Conservation (phyloP, 148 eudicot species). For the Polygonum aviculare region DNA sequence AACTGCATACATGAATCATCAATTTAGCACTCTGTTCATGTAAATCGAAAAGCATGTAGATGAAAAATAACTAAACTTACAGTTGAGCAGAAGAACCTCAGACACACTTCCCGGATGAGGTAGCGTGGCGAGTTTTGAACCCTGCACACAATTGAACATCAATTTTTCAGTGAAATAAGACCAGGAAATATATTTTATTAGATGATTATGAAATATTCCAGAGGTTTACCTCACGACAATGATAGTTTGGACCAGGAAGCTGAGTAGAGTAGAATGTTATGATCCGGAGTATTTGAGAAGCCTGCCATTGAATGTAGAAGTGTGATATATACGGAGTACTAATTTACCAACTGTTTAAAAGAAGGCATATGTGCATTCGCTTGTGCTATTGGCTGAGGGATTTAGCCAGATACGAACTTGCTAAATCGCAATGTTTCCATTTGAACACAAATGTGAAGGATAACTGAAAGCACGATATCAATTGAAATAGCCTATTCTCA, state of each 20-base stretch:
- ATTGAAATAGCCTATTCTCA: neutral
- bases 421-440: neutral
- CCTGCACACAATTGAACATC: conserved; percentile 31
- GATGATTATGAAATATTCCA: neutral
- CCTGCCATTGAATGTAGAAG: conserved; percentile 29
- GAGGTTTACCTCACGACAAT: conserved; percentile 82
- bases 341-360: neutral
- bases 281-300: conserved; percentile 76
- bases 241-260: conserved; percentile 97
- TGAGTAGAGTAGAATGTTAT: conserved; percentile 80
- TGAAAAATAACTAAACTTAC: conserved; percentile 28
- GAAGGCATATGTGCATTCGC: neutral
- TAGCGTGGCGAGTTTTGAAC: conserved; percentile 68
- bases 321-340: neutral
- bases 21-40: conserved; percentile 11
- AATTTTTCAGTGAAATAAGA: neutral
- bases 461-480: neutral
- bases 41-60: neutral
- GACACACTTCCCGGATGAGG: conserved; percentile 53
- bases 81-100: conserved; percentile 53
- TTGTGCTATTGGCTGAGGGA: neutral
- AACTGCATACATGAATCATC: conserved; percentile 42
- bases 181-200: neutral
- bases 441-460: neutral
- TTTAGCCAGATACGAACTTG: neutral